Evolutionary conservation across 345 rosid species (phyloP), one percentile per base, ranked within the genome.

Genomic region (Moringa oleifera): DNA sequence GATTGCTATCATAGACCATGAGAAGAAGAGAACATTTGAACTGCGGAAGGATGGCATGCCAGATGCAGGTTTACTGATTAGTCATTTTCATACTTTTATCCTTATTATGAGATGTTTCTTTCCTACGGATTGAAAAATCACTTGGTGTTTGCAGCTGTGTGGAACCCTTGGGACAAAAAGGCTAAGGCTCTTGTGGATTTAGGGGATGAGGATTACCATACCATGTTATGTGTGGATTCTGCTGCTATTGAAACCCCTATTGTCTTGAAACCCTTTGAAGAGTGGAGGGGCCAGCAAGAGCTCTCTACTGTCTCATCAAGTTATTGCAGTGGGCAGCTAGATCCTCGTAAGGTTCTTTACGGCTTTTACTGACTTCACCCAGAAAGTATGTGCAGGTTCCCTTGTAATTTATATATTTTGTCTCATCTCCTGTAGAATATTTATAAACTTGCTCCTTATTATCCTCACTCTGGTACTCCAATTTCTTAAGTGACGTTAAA

Each of bases 131-230:
- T 23, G 25, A 20, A 23, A 64, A 46, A 50, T 51, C 24, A 55
- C 41, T 55, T 62, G 57, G 41, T 67, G 46, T 73, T 51, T 66
- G 75, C 83, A 93, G 97, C 69, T 74, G 85, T 88, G 31, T 90
- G 96, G 98, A 93, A 90, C 76, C 98, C 98, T 23, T 90, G 98
- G 98, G 89, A 86, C 80, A 88, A 76, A 64, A 90, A 73, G 83
- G 87, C 91, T 24, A 93, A 82, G 78, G 79, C 82, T 20, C 83
- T 93, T 63, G 75, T 80, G 18, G 98, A 93, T 61, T 57, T 93
- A 79, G 97, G 97, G 25, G 94, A 83, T 54, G 97, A 83, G 67
- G 96, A 90, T 67, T 93, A 93, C 81, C 86, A 84, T 61, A 76
- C 80, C 61, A 88, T 88, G 98, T 67, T 93, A 0, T 74, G 97